Evolutionary conservation across 768 basidiomycete genomes (phyloP).

Genomic region (Leucocoprinus leucothites): DNA sequence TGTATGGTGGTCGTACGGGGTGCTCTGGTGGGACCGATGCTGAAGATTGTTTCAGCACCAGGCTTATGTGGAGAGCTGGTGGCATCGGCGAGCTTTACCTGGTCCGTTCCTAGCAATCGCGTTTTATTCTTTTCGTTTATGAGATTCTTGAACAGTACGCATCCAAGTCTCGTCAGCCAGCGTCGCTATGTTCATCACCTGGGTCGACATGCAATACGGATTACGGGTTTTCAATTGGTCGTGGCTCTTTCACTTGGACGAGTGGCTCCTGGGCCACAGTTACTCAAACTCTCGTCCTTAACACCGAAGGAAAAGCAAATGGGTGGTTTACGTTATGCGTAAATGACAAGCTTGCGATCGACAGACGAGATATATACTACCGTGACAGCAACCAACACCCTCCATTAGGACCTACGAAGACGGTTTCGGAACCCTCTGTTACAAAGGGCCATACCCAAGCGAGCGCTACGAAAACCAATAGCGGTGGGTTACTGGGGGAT

Average conservation of each 20-base stretch:
- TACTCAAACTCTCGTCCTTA: constrained; percentile 65
- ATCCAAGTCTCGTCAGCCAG: constrained; percentile 66
- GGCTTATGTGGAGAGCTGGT: constrained; percentile 65
- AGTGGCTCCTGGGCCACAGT: constrained; percentile 65
- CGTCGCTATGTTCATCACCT: constrained; percentile 43
- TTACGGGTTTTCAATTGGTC: constrained; percentile 65
- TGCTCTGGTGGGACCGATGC: constrained; percentile 67
- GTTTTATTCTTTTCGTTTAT: neutral
- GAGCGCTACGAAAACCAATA: neutral
- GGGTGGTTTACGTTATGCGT: constrained; percentile 68
- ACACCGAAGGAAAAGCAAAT: constrained; percentile 63
- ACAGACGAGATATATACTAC: constrained; percentile 49
- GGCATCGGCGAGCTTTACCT: constrained; percentile 63
- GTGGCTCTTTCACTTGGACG: constrained; percentile 62
- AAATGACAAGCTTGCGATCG: constrained; percentile 45
- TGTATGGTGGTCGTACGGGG: constrained; percentile 38
- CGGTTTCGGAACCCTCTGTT: constrained; percentile 34
- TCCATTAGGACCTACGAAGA: constrained; percentile 27
- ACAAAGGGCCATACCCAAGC: neutral
- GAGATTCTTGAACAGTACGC: neutral
- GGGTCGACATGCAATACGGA: constrained; percentile 51
- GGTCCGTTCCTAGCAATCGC: neutral
- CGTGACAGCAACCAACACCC: constrained; percentile 46
- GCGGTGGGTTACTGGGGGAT: constrained; percentile 11
- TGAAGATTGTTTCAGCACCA: constrained; percentile 55